Evolutionary conservation across 208 protist species (phyloP).

Genomic region (Polymyxa betae): DNA sequence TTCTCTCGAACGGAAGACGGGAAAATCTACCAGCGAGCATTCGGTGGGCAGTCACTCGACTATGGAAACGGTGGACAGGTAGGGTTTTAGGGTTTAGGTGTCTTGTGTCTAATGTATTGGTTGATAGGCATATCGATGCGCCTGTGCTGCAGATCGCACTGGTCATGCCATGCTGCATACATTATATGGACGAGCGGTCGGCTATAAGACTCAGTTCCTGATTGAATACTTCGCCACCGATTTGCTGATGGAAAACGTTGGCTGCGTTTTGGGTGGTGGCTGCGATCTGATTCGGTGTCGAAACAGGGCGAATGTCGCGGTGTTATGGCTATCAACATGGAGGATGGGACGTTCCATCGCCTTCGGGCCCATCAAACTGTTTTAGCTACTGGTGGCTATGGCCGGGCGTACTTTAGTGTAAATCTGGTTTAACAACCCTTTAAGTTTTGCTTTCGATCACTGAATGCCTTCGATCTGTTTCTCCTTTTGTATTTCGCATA

Average conservation of each 20-base stretch:
- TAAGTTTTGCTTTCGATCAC: too few species aligned
- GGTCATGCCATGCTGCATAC: slow-evolving; percentile 98
- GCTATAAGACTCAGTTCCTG: slow-evolving; percentile 85
- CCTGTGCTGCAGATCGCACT: slow-evolving; percentile 95
- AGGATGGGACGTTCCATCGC: slow-evolving; percentile 96
- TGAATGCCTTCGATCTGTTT: too few species aligned
- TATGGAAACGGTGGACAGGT: background rate
- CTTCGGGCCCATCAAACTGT: slow-evolving; percentile 94
- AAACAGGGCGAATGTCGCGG: slow-evolving; percentile 82
- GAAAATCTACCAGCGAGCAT: slow-evolving; percentile 98
- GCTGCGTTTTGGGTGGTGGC: background rate
- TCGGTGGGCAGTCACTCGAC: slow-evolving; percentile 91
- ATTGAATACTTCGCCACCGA: slow-evolving; percentile 99
- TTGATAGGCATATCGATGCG: slow-evolving; percentile 92
- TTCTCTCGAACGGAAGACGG: slow-evolving; percentile 97
- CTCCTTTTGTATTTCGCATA: too few species aligned
- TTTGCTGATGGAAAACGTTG: slow-evolving; percentile 95
- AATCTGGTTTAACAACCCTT: too few species aligned
- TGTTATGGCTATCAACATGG: slow-evolving; percentile 92
- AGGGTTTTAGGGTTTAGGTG: background rate
- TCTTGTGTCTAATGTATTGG: slow-evolving; percentile 64
- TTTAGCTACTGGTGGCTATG: slow-evolving; percentile 87
- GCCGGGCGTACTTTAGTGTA: slow-evolving; percentile 57
- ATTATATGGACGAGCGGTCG: slow-evolving; percentile 89
- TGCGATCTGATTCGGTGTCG: too few species aligned